phyloP scores from a whole-genome alignment of 169 alveolate genomes.

The Plasmodium reichenowi region DNA sequence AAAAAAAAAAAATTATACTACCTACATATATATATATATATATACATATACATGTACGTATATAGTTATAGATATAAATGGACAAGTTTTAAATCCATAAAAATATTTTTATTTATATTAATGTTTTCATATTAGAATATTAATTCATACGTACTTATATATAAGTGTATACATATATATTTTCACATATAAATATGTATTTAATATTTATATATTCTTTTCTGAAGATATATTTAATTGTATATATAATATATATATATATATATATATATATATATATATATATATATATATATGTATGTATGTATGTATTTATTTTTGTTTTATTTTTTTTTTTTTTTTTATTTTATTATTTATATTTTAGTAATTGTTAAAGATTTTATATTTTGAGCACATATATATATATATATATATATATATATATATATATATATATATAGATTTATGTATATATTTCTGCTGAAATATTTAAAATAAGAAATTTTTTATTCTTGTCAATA shows the following conservation, averaged over 20 bases:
- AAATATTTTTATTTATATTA: conserved; percentile 13
- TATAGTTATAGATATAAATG: conserved; percentile 19
- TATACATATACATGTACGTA: too few relatives aligned
- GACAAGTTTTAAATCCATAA: conserved; percentile 58
- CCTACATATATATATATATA: too few relatives aligned
- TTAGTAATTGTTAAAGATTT: conserved; percentile 34
- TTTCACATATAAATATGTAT: conserved; percentile 12
- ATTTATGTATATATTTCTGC: conserved; percentile 30
- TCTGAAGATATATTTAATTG: too few relatives aligned
- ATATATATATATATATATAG: conserved; percentile 10
- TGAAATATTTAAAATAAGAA: conserved; percentile 32
- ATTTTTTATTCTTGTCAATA: conserved; percentile 34
- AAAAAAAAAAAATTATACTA: conserved; percentile 17
- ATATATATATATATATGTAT: conserved; percentile 4
- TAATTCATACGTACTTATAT: conserved; percentile 38
- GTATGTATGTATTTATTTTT: conserved; percentile 7
- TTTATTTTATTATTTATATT: conserved; percentile 18
- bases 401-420: conserved; percentile 16
- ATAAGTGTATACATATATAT: conserved; percentile 4
- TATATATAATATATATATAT: background rate
- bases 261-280: too few relatives aligned
- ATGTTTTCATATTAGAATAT: conserved; percentile 32
- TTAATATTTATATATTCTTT: too few relatives aligned
- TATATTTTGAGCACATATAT: conserved; percentile 11
- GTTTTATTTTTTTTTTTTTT: background rate